Evolutionary conservation across 2,329 filamentous ascomycete genomes (phyloP), one percentile per base, ranked within the genome.

Genomic region (Phialophora verrucosa): DNA sequence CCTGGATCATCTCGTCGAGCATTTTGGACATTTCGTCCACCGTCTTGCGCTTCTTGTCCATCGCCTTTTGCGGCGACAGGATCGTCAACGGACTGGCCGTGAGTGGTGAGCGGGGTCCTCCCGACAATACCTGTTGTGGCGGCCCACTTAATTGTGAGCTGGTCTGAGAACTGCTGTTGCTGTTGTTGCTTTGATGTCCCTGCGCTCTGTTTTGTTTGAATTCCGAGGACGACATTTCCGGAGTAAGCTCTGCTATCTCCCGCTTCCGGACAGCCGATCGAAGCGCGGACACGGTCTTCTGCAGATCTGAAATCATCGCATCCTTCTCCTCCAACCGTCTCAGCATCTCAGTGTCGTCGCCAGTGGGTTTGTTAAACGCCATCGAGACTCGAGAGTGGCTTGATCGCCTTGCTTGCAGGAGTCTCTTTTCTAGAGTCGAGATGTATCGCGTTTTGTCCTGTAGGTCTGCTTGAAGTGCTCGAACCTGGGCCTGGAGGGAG

Each of bases 401-500:
- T 0, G 93, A 92, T 56, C 94, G 86, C 49, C 95, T 86, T 44
- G 95, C 95, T 75, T 99, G 95, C 38, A 98, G 83, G 1, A 99
- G 83, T 29, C 95, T 88, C 78, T 96, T 96, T 80, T 99, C 95
- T 12, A 99, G 81, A 0, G 95, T 98, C 31, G 91, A 86, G 72
- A 98, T 98, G 77, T 99, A 99, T 35, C 95, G 90, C 73, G 95
- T 98, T 82, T 97, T 97, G 79, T 99, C 95, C n/a, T 87, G 87
- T 55, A 99, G 85, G 77, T 99, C 95, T n/a, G 93, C 88, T 77
- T 97, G 95, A 56, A 99, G 81, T n/a, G 96, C 91, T 58, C 89
- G 88, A 72, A 97, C 93, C 75, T 97, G 95, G n/a, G 91, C 87
- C 51, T 89, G 82, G 57, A 96, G 80, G 27, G 91, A 92, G 7